phyloP scores from a whole-genome alignment of 1,139 yeast genomes.

The Suzukiozyma palmioleophila region DNA sequence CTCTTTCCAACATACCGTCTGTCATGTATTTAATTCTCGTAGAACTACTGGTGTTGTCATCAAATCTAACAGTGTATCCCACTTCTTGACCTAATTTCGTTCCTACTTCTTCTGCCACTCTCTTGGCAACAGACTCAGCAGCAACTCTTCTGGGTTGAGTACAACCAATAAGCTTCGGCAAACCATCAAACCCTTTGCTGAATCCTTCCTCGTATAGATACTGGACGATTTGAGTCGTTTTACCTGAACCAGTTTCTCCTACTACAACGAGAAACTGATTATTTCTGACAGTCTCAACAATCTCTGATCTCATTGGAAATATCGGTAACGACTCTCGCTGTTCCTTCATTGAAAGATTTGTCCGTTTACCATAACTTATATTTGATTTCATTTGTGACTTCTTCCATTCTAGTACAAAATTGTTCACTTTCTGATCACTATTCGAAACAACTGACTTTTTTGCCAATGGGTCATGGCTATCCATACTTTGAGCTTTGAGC shows the following conservation, averaged over 20 bases:
- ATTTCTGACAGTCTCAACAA: slow-evolving; percentile 51
- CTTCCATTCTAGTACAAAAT: slow-evolving; percentile 47
- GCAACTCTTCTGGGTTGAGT: slow-evolving; percentile 98
- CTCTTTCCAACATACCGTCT: slow-evolving; percentile 90
- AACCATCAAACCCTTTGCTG: slow-evolving; percentile 15
- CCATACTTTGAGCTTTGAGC: slow-evolving; percentile 19
- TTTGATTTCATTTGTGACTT: slow-evolving; percentile 35
- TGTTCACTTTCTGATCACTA: slow-evolving; percentile 11
- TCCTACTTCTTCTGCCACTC: slow-evolving; percentile 96
- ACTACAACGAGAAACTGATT: slow-evolving; percentile 45
- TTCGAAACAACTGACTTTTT: slow-evolving; percentile 6
- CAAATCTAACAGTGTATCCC: slow-evolving; percentile 91
- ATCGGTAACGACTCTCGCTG: slow-evolving; percentile 77
- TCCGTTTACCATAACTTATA: slow-evolving; percentile 51
- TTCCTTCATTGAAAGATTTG: slow-evolving; percentile 50
- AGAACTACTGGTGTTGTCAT: slow-evolving; percentile 54
- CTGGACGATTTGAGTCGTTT: slow-evolving; percentile 40
- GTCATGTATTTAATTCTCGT: slow-evolving; percentile 77
- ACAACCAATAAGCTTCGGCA: slow-evolving; percentile 60
- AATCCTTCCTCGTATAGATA: slow-evolving; percentile 37
- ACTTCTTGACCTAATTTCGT: slow-evolving; percentile 87
- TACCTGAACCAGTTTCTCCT: slow-evolving; percentile 48
- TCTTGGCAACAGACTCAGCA: slow-evolving; percentile 94
- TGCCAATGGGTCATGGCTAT: slow-evolving; percentile 41
- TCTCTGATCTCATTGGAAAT: slow-evolving; percentile 51